A percentile compares a stretch with the other conserved stretches of the same genome.
phyloP scores from a whole-genome alignment of 768 basidiomycete species.

The Mycena belliarum region DNA sequence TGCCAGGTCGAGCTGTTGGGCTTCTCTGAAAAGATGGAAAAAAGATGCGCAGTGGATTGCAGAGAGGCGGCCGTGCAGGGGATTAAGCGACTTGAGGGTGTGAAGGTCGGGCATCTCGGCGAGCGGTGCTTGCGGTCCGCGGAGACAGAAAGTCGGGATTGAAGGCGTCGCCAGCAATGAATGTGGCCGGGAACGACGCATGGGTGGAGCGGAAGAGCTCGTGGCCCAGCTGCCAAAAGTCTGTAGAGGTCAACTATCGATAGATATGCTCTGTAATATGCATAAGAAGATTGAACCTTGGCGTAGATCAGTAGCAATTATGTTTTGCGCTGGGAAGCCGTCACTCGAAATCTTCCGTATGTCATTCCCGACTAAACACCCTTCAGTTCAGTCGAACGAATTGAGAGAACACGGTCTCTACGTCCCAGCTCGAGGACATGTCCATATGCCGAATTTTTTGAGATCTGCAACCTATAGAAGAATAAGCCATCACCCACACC shows the following conservation, averaged over 20 bases:
- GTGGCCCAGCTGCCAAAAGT: slow-evolving; percentile 64
- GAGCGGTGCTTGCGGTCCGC: slow-evolving; percentile 34
- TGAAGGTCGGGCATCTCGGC: slow-evolving; percentile 29
- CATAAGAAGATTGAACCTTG: slow-evolving; percentile 24
- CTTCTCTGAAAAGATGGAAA: slow-evolving; percentile 53
- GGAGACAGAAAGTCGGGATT: slow-evolving; percentile 36
- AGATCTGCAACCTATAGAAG: background rate
- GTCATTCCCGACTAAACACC: slow-evolving; percentile 46
- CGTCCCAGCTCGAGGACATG: slow-evolving; percentile 31
- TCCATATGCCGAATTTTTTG: slow-evolving; percentile 28
- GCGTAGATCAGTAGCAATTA: slow-evolving; percentile 38
- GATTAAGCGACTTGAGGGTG: slow-evolving; percentile 42
- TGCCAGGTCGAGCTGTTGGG: slow-evolving; percentile 42
- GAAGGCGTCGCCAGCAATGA: slow-evolving; percentile 58
- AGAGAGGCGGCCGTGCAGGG: slow-evolving; percentile 46
- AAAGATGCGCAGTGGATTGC: slow-evolving; percentile 51
- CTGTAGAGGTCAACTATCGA: slow-evolving; percentile 28
- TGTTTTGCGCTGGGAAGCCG: slow-evolving; percentile 39
- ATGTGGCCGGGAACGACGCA: slow-evolving; percentile 52
- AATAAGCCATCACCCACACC: no score
- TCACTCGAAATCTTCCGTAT: slow-evolving; percentile 38
- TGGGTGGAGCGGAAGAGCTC: slow-evolving; percentile 56
- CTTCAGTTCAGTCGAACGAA: no score
- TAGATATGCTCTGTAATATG: background rate
- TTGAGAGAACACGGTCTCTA: slow-evolving; percentile 32